Conservation (phyloP, 1,139 yeast species). For the Waltiozyma solani region DNA sequence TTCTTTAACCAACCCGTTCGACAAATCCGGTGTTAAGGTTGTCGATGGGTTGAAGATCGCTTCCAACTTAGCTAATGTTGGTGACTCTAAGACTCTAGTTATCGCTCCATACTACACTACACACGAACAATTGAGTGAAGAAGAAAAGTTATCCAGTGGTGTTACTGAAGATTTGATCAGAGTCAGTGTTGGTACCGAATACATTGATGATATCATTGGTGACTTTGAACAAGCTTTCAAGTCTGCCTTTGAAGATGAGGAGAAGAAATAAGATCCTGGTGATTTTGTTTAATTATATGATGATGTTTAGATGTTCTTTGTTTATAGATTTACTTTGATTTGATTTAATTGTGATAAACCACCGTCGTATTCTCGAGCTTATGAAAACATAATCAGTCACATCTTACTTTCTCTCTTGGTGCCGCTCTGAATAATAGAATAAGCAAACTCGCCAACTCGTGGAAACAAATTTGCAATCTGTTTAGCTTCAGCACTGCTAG, state of each 20-base stretch:
- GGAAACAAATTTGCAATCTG: slow-evolving; percentile 35
- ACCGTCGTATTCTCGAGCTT: too few species aligned
- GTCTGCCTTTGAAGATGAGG: slow-evolving; percentile 26
- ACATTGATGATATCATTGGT: slow-evolving; percentile 76
- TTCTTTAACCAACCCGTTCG: slow-evolving; percentile 37
- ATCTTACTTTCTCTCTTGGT: too few species aligned
- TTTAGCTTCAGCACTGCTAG: slow-evolving; percentile 48
- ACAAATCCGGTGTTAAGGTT: slow-evolving; percentile 69
- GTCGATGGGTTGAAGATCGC: slow-evolving; percentile 79
- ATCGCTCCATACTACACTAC: slow-evolving; percentile 95
- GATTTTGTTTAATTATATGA: neutral
- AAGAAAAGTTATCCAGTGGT: slow-evolving; percentile 74
- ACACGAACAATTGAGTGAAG: slow-evolving; percentile 80
- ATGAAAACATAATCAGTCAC: too few species aligned
- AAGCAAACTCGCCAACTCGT: slow-evolving; percentile 30
- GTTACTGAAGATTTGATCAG: slow-evolving; percentile 83
- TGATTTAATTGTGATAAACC: too few species aligned
- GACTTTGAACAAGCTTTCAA: slow-evolving; percentile 81
- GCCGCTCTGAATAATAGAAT: too few species aligned
- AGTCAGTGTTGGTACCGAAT: slow-evolving; percentile 84
- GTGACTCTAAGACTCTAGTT: slow-evolving; percentile 90
- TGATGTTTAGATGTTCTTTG: too few species aligned
- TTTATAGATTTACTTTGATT: too few species aligned
- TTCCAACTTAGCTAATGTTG: slow-evolving; percentile 91
- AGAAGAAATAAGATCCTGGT: neutral